Percentiles rank a stretch among this genome's conserved stretches.
These are phyloP conservation scores for Biscogniauxia sp. DNA, from an alignment of 2,329 filamentous ascomycete species.

Conservation along the genomic window DNA sequence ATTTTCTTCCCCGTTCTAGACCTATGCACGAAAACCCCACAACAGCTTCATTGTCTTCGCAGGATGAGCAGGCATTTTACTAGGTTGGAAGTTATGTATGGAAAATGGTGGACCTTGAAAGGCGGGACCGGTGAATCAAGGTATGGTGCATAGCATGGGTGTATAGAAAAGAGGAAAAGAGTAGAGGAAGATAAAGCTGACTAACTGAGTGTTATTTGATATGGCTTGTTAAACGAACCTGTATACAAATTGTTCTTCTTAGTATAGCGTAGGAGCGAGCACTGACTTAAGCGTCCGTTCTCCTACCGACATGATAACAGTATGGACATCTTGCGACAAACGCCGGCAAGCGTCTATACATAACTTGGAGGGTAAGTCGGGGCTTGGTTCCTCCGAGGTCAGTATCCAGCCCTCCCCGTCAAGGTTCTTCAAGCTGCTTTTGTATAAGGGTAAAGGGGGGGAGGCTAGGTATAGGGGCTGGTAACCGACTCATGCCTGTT, in stretches of 20 bases:
- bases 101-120: background rate
- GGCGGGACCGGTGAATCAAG: background rate
- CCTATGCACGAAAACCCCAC: background rate
- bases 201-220: background rate
- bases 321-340: background rate
- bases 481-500: background rate
- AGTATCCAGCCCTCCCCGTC: background rate
- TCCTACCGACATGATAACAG: background rate
- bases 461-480: background rate
- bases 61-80: background rate
- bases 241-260: background rate
- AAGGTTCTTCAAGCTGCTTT: background rate
- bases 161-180: background rate
- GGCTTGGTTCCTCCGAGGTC: background rate
- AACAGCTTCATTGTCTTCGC: background rate
- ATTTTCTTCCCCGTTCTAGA: background rate
- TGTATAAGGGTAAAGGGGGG: background rate
- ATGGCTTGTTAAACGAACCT: background rate
- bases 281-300: background rate
- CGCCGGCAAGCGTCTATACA: background rate
- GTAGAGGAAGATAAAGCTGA: background rate
- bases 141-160: background rate
- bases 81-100: background rate
- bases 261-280: background rate
- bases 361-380: background rate